Conservation (phyloP, 2,329 filamentous ascomycete genomes). For the Botrytis aclada region DNA sequence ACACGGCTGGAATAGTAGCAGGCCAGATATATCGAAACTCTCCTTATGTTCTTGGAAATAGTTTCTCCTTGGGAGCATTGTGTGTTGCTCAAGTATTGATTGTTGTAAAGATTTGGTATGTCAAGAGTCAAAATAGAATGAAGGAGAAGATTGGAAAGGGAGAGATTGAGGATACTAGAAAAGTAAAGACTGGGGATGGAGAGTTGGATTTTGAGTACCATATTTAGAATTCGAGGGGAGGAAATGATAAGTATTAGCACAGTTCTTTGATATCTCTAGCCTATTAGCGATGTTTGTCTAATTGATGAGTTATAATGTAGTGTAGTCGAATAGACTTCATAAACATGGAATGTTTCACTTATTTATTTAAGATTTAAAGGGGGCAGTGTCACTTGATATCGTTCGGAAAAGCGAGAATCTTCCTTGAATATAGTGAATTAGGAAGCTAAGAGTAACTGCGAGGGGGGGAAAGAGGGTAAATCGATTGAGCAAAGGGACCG, state of each 20-base stretch:
- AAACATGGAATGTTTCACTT: not conserved
- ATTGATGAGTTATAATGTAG: not conserved
- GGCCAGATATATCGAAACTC: conserved; percentile 29
- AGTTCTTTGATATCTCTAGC: not conserved
- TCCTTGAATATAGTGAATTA: not conserved
- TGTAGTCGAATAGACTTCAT: not conserved
- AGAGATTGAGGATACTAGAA: conserved; percentile 44
- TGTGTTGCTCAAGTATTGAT: conserved; percentile 38
- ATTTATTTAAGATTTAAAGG: not conserved
- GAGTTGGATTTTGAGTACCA: conserved; percentile 50
- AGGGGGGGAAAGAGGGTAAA: not conserved
- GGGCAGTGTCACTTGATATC: not conserved
- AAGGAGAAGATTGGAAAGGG: conserved; percentile 43
- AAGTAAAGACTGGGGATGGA: conserved; percentile 46
- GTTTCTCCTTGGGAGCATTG: conserved; percentile 28
- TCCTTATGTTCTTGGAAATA: conserved; percentile 31
- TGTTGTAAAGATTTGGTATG: conserved; percentile 42
- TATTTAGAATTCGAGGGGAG: conserved; percentile 20
- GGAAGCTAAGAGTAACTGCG: not conserved
- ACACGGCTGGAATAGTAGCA: conserved; percentile 46
- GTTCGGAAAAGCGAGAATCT: too few species aligned
- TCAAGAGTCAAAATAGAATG: conserved; percentile 42
- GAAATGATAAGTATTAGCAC: too few species aligned
- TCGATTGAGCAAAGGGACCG: not conserved
- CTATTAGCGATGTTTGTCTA: not conserved